Evolutionary conservation across 371 early-diverging fungal species (phyloP).

Genomic region (Apophysomyces variabilis): DNA sequence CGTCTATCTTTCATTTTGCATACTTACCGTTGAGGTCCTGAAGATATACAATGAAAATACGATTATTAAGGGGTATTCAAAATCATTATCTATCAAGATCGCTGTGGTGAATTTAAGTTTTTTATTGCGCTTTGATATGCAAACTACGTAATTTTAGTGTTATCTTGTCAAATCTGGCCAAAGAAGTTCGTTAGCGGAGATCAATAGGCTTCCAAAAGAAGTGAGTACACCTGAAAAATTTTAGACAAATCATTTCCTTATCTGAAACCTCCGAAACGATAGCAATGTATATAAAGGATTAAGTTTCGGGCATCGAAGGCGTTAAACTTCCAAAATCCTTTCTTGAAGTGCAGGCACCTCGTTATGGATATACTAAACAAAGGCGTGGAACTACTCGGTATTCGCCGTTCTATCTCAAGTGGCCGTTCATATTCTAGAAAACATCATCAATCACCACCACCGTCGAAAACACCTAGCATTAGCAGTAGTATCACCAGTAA

Average conservation of each 20-base stretch:
- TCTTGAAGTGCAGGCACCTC: constrained; percentile 2
- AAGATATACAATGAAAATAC: neutral
- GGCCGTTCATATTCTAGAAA: constrained; percentile 2
- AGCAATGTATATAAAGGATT: neutral
- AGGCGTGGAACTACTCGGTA: neutral
- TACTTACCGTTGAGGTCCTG: neutral
- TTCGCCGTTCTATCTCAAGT: neutral
- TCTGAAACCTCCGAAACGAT: constrained; percentile 5
- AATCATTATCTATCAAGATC: constrained; percentile 8
- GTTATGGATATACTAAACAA: constrained; percentile 7
- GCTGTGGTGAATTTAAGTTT: neutral
- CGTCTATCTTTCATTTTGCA: too few species aligned
- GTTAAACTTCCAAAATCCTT: neutral
- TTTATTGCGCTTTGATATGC: neutral
- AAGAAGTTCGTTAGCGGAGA: constrained; percentile 8
- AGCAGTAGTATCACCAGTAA: constrained; percentile 4
- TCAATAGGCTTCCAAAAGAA: constrained; percentile 1
- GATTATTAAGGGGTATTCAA: neutral
- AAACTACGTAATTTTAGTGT: constrained; percentile 7
- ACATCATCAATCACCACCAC: neutral
- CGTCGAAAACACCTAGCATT: neutral
- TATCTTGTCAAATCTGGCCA: constrained; percentile 11
- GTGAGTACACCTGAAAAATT: neutral
- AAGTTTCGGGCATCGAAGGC: neutral
- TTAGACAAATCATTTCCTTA: neutral